These are phyloP conservation scores for Mortierella sp. DNA, from an alignment of 371 early-diverging fungal genomes.

Conservation along the genomic window DNA sequence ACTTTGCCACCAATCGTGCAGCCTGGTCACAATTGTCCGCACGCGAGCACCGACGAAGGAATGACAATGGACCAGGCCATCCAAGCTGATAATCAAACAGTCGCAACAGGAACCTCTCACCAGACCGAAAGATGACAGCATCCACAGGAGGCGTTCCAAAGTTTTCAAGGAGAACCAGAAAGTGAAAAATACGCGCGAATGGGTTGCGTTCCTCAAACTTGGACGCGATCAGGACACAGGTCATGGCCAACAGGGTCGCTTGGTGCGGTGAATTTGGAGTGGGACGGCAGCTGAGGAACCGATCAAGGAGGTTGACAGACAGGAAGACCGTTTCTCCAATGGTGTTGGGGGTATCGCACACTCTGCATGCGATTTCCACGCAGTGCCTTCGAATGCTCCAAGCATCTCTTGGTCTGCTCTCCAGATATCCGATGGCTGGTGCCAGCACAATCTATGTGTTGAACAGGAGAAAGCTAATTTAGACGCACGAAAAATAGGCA, in stretches of 20 bases:
- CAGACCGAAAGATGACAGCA: conserved; percentile 71
- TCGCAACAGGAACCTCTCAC: conserved; percentile 79
- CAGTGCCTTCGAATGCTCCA: conserved; percentile 86
- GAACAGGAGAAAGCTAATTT: neutral
- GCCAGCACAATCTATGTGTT: conserved; percentile 58
- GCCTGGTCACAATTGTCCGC: conserved; percentile 81
- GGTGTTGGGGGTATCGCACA: conserved; percentile 82
- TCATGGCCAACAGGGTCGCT: conserved; percentile 79
- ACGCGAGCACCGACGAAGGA: conserved; percentile 83
- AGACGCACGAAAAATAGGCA: neutral
- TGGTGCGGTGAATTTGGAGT: conserved; percentile 12
- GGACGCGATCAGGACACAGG: conserved; percentile 84
- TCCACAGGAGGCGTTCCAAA: conserved; percentile 61
- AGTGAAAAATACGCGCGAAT: conserved; percentile 67
- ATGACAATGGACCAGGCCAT: conserved; percentile 81
- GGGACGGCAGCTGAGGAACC: conserved; percentile 73
- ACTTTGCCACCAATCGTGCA: conserved; percentile 85
- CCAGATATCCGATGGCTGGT: conserved; percentile 81
- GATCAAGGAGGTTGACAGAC: conserved; percentile 87
- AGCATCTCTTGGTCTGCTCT: conserved; percentile 77
- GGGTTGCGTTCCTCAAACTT: conserved; percentile 91
- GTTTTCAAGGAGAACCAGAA: conserved; percentile 51
- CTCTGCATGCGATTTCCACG: conserved; percentile 79
- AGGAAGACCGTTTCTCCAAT: conserved; percentile 90
- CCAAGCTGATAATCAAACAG: conserved; percentile 77